Conservation (phyloP, 2,329 filamentous ascomycete genomes). For the Colletotrichum sp. region DNA sequence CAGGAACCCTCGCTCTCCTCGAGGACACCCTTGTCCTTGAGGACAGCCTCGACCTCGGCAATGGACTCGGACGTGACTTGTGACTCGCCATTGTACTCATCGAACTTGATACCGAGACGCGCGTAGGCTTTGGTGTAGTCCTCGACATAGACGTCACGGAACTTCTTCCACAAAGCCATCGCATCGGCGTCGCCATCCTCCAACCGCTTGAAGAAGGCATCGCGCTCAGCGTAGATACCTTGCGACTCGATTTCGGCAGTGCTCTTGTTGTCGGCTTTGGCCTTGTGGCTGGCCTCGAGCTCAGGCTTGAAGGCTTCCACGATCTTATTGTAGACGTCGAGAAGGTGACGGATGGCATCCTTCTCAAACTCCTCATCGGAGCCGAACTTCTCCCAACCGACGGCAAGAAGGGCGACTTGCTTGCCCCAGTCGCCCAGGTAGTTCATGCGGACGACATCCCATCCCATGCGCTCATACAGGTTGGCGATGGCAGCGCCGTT, state of each 20-base stretch:
- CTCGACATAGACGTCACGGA: slow-evolving; percentile 64
- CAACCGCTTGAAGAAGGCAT: slow-evolving; percentile 68
- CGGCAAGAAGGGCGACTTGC: slow-evolving; percentile 70
- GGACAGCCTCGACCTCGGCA: slow-evolving; percentile 59
- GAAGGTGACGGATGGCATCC: slow-evolving; percentile 75
- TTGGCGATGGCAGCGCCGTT: slow-evolving; percentile 77
- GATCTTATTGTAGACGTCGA: slow-evolving; percentile 75
- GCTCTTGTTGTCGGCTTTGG: slow-evolving; percentile 50
- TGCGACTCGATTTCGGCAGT: slow-evolving; percentile 47
- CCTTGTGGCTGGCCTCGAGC: slow-evolving; percentile 61
- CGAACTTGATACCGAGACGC: slow-evolving; percentile 65
- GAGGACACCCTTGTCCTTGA: slow-evolving; percentile 65
- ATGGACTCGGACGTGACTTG: slow-evolving; percentile 58
- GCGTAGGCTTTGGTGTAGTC: slow-evolving; percentile 64
- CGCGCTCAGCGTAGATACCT: slow-evolving; percentile 54
- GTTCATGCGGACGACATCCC: slow-evolving; percentile 75
- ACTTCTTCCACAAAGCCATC: slow-evolving; percentile 61
- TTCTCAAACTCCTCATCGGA: slow-evolving; percentile 65
- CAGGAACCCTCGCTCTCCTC: slow-evolving; percentile 70
- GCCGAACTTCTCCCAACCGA: slow-evolving; percentile 73
- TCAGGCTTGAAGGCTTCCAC: slow-evolving; percentile 67
- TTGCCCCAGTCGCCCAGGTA: slow-evolving; percentile 84
- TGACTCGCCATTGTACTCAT: slow-evolving; percentile 72
- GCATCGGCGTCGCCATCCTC: slow-evolving; percentile 63
- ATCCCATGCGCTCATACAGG: slow-evolving; percentile 70